Evolutionary conservation across 805 yeast genomes (phyloP), one percentile per base, ranked within the genome.

Genomic region (Ogataea nakhonphanomensis): DNA sequence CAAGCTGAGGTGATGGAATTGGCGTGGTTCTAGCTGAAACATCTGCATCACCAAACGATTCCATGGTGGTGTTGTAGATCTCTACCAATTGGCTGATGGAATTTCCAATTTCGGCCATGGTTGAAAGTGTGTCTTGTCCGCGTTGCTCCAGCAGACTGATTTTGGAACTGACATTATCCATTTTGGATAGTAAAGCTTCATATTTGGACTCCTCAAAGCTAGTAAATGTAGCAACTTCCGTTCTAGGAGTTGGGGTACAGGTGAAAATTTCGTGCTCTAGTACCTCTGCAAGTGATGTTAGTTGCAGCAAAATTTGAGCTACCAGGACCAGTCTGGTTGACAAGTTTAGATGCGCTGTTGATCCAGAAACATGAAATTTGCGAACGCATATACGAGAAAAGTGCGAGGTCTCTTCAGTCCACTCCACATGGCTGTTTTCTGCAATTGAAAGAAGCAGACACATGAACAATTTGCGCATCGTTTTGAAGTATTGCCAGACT

Each of bases 401-500:
- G 8, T 32, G 27, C 12, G 30, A 30, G 10, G 42, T 37, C n/a
- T 41, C 46, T 11, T 35, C 35, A 8, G 46, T 15, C 15, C 28
- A n/a, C 8, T 15, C 33, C 3, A 27, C 14, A 2, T 36, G 14
- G 12, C 29, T 33, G 8, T 28, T 35, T 34, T 55, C 60, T 7
- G 54, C 41, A 8, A 53, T 22, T 3, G 60, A 46, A 8, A 58
- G 35, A 15, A 58, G 21, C 3, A 43, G 37, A 30, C 62, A 58
- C 33, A 58, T 30, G 31, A 54, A 49, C 0, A 58, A 23, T 30
- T 44, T 53, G 35, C 61, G 45, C 3, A 55, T 40, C 3, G 40
- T 20, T 33, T 46, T 48, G 29, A 51, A 48, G 33, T 41, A 45
- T 14, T 45, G 48, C 17, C 41, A 38, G 14, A 55, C 39, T 24